Conservation (phyloP, 1,284 basidiomycete genomes). For the Wolfiporia cocos region DNA sequence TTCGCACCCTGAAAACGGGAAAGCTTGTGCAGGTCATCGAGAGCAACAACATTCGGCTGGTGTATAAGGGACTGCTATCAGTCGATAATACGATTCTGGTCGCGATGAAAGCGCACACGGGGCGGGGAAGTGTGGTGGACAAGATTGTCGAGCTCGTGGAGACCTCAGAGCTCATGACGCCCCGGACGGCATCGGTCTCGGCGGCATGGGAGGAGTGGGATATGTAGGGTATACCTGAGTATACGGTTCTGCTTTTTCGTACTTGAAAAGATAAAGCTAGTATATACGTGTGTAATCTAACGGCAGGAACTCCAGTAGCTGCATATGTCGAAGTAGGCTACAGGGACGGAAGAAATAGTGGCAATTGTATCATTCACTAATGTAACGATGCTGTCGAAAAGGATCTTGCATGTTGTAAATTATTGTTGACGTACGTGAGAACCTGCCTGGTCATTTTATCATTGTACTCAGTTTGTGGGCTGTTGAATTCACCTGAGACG, state of each 20-base stretch:
- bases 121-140: slow-evolving; percentile 49
- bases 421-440: too few species aligned
- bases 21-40: slow-evolving; percentile 72
- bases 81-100: slow-evolving; percentile 48
- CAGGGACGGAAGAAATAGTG: too few species aligned
- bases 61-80: slow-evolving; percentile 40
- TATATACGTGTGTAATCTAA: too few species aligned
- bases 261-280: too few species aligned
- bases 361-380: too few species aligned
- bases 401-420: too few species aligned
- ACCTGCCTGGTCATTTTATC: too few species aligned
- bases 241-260: background rate
- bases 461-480: too few species aligned
- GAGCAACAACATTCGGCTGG: slow-evolving; percentile 56
- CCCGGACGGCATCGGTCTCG: slow-evolving; percentile 23
- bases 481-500: too few species aligned
- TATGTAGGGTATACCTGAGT: slow-evolving; percentile 17
- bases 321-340: too few species aligned
- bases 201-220: slow-evolving; percentile 70
- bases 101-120: slow-evolving; percentile 49
- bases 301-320: too few species aligned
- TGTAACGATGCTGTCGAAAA: too few species aligned
- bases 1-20: slow-evolving; percentile 56
- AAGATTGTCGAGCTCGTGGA: slow-evolving; percentile 63
- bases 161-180: slow-evolving; percentile 48